A percentile compares a stretch with the other conserved stretches of the same genome.
phyloP scores from a whole-genome alignment of 306 rosid genomes.

The Prunus kanzakura region DNA sequence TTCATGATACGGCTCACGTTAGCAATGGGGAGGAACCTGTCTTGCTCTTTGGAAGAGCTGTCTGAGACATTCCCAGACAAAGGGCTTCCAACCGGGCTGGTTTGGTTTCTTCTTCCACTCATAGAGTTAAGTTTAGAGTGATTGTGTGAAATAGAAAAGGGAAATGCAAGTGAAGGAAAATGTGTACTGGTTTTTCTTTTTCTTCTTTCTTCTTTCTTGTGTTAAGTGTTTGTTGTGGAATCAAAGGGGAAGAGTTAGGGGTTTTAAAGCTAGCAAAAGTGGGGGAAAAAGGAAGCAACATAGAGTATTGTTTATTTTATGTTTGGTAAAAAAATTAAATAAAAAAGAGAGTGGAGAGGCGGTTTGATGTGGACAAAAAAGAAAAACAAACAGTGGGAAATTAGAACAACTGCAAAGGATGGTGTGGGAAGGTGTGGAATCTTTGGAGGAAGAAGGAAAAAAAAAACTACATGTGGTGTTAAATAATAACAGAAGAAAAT shows the following conservation, averaged over 20 bases:
- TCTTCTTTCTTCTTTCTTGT: neutral
- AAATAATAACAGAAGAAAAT: neutral
- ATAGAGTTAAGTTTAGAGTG: slow-evolving; percentile 16
- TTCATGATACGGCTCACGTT: slow-evolving; percentile 89
- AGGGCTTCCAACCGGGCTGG: slow-evolving; percentile 71
- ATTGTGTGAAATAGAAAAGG: neutral
- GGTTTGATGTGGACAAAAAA: slow-evolving; percentile 39
- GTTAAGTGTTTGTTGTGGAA: slow-evolving; percentile 9
- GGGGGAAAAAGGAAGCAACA: neutral
- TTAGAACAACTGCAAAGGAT: slow-evolving; percentile 36
- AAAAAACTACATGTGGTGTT: neutral
- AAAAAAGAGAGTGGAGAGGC: slow-evolving; percentile 23
- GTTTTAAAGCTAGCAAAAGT: slow-evolving; percentile 19
- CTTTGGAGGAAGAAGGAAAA: slow-evolving; percentile 7
- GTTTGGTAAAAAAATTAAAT: neutral
- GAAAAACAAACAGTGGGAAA: slow-evolving; percentile 5
- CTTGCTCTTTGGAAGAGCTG: slow-evolving; percentile 62
- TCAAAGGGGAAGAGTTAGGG: slow-evolving; percentile 2
- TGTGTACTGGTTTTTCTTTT: neutral
- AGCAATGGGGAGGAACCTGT: slow-evolving; percentile 82
- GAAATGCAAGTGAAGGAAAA: no score
- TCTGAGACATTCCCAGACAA: slow-evolving; percentile 64
- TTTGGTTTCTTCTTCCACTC: slow-evolving; percentile 55
- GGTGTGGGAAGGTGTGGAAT: slow-evolving; percentile 27
- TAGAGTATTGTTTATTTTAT: neutral